Conservation (phyloP, 2,329 filamentous ascomycete species). For the Hymenotorrendiella dingleyae region DNA sequence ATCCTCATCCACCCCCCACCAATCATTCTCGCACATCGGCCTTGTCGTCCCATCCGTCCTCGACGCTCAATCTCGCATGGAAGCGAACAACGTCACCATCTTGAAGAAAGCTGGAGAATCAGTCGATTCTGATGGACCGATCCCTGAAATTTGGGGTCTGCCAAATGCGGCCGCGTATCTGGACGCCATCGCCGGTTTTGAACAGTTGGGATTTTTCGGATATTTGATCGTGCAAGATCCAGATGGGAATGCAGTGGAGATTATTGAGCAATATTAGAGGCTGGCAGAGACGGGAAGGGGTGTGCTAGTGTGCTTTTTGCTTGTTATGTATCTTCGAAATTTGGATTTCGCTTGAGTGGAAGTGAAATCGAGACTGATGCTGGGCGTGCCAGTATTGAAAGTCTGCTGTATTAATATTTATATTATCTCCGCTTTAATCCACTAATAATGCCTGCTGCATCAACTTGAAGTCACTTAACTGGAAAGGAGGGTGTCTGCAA, state of each 20-base stretch:
- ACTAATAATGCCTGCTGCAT: too few relatives aligned
- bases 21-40: conserved; percentile 1
- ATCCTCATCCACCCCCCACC: not conserved
- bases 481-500: too few relatives aligned
- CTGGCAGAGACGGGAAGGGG: too few relatives aligned
- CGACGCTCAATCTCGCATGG: not conserved
- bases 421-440: too few relatives aligned
- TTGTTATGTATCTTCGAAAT: too few relatives aligned
- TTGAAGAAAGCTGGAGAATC: not conserved
- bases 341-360: too few relatives aligned
- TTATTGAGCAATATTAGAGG: too few relatives aligned
- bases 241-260: conserved; percentile 5
- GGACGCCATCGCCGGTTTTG: not conserved
- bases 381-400: too few relatives aligned
- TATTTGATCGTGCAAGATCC: conserved; percentile 2
- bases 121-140: not conserved
- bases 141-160: not conserved
- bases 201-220: not conserved
- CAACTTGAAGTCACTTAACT: too few relatives aligned
- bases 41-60: not conserved
- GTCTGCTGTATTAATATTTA: too few relatives aligned
- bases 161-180: not conserved
- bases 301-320: too few relatives aligned
- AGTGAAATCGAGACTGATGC: too few relatives aligned
- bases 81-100: not conserved